Conservation (phyloP, 331 rosid species). For the Arachis monticola region DNA sequence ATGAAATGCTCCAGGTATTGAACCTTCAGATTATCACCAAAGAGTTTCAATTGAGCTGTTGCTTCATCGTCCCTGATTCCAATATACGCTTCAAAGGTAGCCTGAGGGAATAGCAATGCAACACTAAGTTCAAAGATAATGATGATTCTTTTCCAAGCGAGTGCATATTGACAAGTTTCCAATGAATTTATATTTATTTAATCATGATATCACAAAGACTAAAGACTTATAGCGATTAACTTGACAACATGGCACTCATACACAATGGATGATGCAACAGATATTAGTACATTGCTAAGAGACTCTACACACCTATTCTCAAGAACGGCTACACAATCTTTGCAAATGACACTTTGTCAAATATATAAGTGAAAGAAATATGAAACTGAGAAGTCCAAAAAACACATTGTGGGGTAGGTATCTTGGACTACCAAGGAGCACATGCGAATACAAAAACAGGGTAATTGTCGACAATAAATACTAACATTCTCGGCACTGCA, state of each 20-base stretch:
- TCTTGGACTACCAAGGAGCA: constrained; percentile 23
- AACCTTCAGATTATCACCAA: constrained; percentile 93
- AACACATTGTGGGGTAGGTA: constrained; percentile 26
- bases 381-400: constrained; percentile 3
- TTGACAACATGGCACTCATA: constrained; percentile 10
- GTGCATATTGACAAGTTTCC: constrained; percentile 21
- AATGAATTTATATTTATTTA: constrained; percentile 16
- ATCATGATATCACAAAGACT: constrained; percentile 1
- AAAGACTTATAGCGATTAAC: constrained; percentile 17
- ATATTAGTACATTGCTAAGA: constrained; percentile 29
- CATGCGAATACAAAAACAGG: not conserved
- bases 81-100: constrained; percentile 91
- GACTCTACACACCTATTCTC: constrained; percentile 15
- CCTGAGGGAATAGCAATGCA: constrained; percentile 55
- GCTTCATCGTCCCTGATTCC: constrained; percentile 91
- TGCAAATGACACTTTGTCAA: constrained; percentile 20
- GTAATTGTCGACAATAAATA: constrained; percentile 19
- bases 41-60: constrained; percentile 82
- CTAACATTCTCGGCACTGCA: constrained; percentile 3
- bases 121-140: constrained; percentile 25
- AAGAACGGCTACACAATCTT: not conserved
- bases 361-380: constrained; percentile 24
- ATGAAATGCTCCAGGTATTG: constrained; percentile 25
- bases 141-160: not conserved
- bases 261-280: constrained; percentile 1